Evolutionary conservation across 805 yeast species (phyloP), one percentile per base, ranked within the genome.

Genomic region (Zygosaccharomyces lentus): DNA sequence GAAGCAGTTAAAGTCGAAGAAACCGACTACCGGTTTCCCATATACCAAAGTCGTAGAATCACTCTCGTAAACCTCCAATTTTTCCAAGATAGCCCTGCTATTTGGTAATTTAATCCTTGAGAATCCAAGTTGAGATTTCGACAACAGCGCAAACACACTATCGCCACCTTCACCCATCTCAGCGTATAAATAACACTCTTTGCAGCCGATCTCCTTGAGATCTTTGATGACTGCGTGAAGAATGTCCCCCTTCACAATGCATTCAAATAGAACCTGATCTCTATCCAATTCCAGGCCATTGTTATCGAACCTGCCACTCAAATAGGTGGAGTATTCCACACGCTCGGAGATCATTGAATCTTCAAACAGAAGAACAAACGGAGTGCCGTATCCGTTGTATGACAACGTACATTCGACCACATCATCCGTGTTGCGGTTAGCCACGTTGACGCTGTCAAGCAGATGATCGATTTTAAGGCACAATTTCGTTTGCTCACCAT

Each of bases 81-180:
- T 80, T 50, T 84, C 91, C 26, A 88, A 61, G 9, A 80, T 76
- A 2, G 79, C 69, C 53, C 75, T 73, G 39, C 77, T 84, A 49
- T 73, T 75, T 0, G 95, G 95, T 38, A 82, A 73, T 8, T 75
- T 72, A 16, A 87, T 68, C 56, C 83, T 81, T 32, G 87, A 80
- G 42, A 73, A 70, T 0, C 95, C 96, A 37, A 86, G 72, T n/a
- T 81, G 84, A 9, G 91, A 86, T 32, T 73, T 74, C 0, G 93
- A 82, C 4, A 84, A 75, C 43, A 88, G 57, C 3, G 73, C 72
- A 34, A 68, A 62, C 2, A 64, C 52, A 32, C 55, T 62, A 25
- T 58, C 60, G 24, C 62, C 62, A 19, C 55, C 46, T 17, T 50
- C 57, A 6, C 51, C 54, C 6, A 66, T 59, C 10, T 70, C 65